A percentile compares a stretch with the other conserved stretches of the same genome.
Conservation (phyloP, 2,329 filamentous ascomycete species). For the Fusarium sp. region DNA sequence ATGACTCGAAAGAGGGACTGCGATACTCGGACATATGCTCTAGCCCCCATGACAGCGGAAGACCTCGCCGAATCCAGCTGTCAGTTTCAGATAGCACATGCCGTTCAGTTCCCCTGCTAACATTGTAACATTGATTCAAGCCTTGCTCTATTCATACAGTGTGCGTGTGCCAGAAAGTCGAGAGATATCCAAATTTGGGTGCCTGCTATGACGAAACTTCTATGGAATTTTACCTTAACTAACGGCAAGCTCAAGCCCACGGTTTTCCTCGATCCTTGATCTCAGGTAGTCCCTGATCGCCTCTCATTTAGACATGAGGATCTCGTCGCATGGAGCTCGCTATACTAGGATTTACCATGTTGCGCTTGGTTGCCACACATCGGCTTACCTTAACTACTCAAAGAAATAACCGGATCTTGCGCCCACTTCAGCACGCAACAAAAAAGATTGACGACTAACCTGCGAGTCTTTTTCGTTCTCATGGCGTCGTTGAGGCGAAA, state of each 20-base stretch:
- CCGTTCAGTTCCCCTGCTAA: slow-evolving; percentile 24
- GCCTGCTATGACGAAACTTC: slow-evolving; percentile 36
- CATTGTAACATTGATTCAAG: slow-evolving; percentile 23
- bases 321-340: slow-evolving; percentile 35
- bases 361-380: slow-evolving; percentile 17
- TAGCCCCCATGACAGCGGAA: slow-evolving; percentile 42
- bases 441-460: slow-evolving; percentile 17
- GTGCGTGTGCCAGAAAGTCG: slow-evolving; percentile 18
- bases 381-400: slow-evolving; percentile 23
- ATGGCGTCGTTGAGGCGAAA: slow-evolving; percentile 31
- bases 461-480: slow-evolving; percentile 12
- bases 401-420: slow-evolving; percentile 22
- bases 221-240: slow-evolving; percentile 19
- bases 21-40: slow-evolving; percentile 37
- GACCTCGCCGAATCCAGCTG: slow-evolving; percentile 28
- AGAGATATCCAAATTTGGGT: slow-evolving; percentile 25
- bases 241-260: slow-evolving; percentile 18
- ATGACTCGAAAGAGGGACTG: slow-evolving; percentile 43
- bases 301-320: slow-evolving; percentile 30
- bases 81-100: slow-evolving; percentile 33
- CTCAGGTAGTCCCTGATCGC: slow-evolving; percentile 28
- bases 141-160: slow-evolving; percentile 12
- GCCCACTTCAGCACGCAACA: slow-evolving; percentile 17
- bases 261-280: slow-evolving; percentile 30
- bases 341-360: slow-evolving; percentile 24